Conservation (phyloP, 1,284 basidiomycete genomes). For the Moesziomyces aphidis region DNA sequence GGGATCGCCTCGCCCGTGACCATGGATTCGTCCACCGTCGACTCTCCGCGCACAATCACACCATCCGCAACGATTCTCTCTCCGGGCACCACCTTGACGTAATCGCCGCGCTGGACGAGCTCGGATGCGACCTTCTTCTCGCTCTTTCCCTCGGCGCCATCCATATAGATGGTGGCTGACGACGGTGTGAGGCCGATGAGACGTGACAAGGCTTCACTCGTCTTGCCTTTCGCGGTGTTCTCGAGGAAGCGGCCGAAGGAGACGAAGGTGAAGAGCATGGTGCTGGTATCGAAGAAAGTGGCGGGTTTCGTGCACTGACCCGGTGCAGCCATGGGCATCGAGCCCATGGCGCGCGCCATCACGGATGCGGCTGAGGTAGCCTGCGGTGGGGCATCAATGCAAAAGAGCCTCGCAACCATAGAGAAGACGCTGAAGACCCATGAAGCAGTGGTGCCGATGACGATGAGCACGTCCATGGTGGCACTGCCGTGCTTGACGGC, state of each 20-base stretch:
- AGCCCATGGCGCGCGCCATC: conserved; percentile 17
- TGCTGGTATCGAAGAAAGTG: conserved; percentile 98
- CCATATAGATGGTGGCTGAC: conserved; percentile 92
- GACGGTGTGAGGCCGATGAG: conserved; percentile 94
- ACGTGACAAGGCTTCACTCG: conserved; percentile 93
- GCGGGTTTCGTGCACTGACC: conserved; percentile 79
- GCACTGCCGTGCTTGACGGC: conserved; percentile 87
- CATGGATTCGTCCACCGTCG: conserved; percentile 93
- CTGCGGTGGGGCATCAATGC: conserved; percentile 19
- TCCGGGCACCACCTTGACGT: conserved; percentile 92
- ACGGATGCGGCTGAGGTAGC: conserved; percentile 4
- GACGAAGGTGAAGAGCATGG: conserved; percentile 98
- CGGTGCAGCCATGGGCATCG: conserved; percentile 16
- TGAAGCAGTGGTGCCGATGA: conserved; percentile 92
- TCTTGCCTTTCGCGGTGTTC: conserved; percentile 96
- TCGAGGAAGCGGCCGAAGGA: conserved; percentile 95
- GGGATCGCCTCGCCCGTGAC: conserved; percentile 97
- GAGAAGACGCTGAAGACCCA: conserved; percentile 87
- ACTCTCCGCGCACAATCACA: conserved; percentile 84
- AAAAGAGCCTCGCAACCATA: conserved; percentile 70
- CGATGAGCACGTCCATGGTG: conserved; percentile 92
- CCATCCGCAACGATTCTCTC: conserved; percentile 98
- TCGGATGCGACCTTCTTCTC: conserved; percentile 94
- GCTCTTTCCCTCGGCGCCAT: conserved; percentile 72
- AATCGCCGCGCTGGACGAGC: conserved; percentile 92